These are phyloP conservation scores for Scedosporium apiospermum DNA, from an alignment of 2,329 filamentous ascomycete species.

Conservation along the genomic window DNA sequence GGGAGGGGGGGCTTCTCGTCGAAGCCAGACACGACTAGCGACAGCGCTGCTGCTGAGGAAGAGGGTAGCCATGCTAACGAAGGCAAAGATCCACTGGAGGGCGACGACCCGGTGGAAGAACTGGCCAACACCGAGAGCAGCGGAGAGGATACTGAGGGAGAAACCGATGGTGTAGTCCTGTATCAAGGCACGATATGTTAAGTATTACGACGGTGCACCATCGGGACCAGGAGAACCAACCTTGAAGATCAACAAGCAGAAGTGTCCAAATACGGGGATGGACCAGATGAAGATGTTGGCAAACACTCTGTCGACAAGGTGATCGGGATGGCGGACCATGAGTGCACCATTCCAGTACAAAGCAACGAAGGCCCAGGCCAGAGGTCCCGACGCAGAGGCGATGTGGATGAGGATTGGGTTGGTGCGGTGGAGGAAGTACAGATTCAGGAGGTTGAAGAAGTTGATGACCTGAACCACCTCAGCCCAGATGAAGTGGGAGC, in stretches of 20 bases:
- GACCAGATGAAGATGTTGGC: conserved; percentile 87
- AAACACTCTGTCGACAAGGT: conserved; percentile 63
- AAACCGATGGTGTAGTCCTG: conserved; percentile 70
- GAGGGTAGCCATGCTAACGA: conserved; percentile 67
- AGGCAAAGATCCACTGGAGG: conserved; percentile 89
- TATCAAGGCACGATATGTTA: background rate
- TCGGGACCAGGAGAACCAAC: conserved; percentile 26
- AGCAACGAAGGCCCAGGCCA: conserved; percentile 77
- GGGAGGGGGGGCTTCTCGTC: conserved; percentile 22
- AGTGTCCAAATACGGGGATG: conserved; percentile 64
- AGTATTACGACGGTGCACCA: background rate
- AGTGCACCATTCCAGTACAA: conserved; percentile 86
- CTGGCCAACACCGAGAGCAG: conserved; percentile 70
- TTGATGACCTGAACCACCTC: conserved; percentile 71
- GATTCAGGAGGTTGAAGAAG: conserved; percentile 66
- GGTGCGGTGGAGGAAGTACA: conserved; percentile 72
- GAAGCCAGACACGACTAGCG: conserved; percentile 50
- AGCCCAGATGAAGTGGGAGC: conserved; percentile 63
- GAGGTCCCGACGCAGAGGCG: conserved; percentile 64
- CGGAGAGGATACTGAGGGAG: conserved; percentile 61
- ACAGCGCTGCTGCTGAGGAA: conserved; percentile 59
- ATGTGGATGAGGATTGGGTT: conserved; percentile 68
- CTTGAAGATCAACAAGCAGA: conserved; percentile 67
- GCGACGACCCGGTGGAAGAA: conserved; percentile 64
- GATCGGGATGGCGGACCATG: conserved; percentile 59